Percentiles rank a stretch among this genome's conserved stretches.
phyloP scores from a whole-genome alignment of 495 filamentous ascomycete genomes.

The Pyrenula massariospora region DNA sequence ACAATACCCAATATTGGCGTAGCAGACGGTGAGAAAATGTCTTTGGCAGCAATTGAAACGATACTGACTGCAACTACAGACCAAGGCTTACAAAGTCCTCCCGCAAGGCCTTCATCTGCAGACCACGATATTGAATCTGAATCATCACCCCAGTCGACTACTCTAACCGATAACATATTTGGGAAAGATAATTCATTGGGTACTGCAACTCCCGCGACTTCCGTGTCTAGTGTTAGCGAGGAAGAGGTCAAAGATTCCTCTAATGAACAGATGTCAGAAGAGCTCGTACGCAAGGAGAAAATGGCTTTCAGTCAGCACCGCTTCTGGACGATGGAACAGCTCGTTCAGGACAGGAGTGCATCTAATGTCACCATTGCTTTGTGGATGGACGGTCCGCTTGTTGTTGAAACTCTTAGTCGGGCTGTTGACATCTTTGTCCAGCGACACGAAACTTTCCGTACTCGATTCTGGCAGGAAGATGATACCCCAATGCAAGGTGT shows the following conservation, averaged over 20 bases:
- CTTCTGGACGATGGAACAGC: constrained; percentile 29
- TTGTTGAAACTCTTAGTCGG: constrained; percentile 10
- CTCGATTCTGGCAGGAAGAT: constrained; percentile 14
- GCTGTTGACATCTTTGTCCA: constrained; percentile 15
- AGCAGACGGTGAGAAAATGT: background rate
- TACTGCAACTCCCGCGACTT: background rate
- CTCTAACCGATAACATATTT: background rate
- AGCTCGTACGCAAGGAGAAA: background rate
- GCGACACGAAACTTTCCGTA: constrained; percentile 28
- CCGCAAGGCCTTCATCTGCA: background rate
- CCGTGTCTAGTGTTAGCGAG: background rate
- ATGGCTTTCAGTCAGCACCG: constrained; percentile 30
- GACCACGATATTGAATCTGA: background rate
- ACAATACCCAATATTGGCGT: background rate
- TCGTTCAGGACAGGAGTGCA: constrained; percentile 22
- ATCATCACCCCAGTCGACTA: background rate
- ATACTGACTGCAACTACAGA: background rate
- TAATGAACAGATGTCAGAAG: background rate
- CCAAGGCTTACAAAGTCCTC: background rate
- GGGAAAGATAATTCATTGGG: background rate
- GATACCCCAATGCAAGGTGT: constrained; percentile 10
- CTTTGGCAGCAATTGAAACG: background rate
- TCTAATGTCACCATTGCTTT: constrained; percentile 16
- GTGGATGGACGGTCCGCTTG: constrained; percentile 3
- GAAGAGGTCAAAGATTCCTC: background rate